Evolutionary conservation across 2,329 filamentous ascomycete genomes (phyloP), one percentile per base, ranked within the genome.

Genomic region (Sporothrix brunneoviolacea): DNA sequence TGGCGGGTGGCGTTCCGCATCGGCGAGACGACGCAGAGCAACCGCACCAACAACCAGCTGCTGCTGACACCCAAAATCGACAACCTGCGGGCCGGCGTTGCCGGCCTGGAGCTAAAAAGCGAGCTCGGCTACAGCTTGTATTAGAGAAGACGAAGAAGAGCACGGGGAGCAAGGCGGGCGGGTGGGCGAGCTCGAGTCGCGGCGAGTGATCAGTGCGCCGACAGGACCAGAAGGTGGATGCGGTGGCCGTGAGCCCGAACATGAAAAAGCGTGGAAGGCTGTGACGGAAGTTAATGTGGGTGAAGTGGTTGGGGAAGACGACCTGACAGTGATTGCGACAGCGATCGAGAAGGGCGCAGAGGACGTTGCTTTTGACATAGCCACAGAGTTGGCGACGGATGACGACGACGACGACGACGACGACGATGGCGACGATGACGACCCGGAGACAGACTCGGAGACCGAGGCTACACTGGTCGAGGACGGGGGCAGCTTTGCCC

Each of bases 81-180:
- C 45, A 38, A 32, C 54, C 48, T 61, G 49, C 27, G 60, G 24
- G 43, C 40, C 55, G 41, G 53, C 42, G 33, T 65, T 8, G 41
- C 54, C 9, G 64, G 62, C 18, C 27, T 66, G 53, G 55, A 58
- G 12, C 50, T 65, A 51, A 60, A 62, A 53, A 63, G 61, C 38
- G 54, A 50, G n/a, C 51, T 61, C 16, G 63, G 64, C 13, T 65
- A 61, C 44, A 53, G 50, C 16, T 51, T 60, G 18, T 62, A 62
- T 50, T 62, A 45, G 57, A n/a, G n/a, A n/a, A n/a, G n/a, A n/a
- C n/a, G n/a, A n/a, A n/a, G n/a, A n/a, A n/a, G n/a, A n/a, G n/a
- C n/a, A n/a, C n/a, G n/a, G n/a, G n/a, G n/a, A n/a, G n/a, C n/a
- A n/a, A n/a, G n/a, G n/a, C n/a, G n/a, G n/a, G n/a, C n/a, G n/a